phyloP scores from a whole-genome alignment of 1,139 yeast genomes.

The Candida sp. region DNA sequence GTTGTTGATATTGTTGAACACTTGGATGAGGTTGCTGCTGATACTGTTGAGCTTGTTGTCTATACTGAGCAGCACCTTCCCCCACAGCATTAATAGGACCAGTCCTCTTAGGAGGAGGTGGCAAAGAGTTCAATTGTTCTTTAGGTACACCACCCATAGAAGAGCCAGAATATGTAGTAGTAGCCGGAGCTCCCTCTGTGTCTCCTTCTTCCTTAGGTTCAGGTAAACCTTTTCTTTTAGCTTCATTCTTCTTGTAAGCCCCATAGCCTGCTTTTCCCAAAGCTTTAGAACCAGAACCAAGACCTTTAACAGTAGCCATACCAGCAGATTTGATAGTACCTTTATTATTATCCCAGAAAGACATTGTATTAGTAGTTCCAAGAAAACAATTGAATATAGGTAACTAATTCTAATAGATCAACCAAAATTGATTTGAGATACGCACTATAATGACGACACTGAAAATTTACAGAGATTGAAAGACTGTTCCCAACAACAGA shows the following conservation, averaged over 20 bases:
- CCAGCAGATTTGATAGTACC: slow-evolving; percentile 48
- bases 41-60: slow-evolving; percentile 5
- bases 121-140: slow-evolving; percentile 24
- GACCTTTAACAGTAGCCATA: slow-evolving; percentile 42
- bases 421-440: not conserved
- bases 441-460: not conserved
- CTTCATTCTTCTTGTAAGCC: slow-evolving; percentile 43
- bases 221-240: slow-evolving; percentile 19
- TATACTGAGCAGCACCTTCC: slow-evolving; percentile 7
- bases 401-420: not conserved
- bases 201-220: slow-evolving; percentile 5
- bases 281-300: slow-evolving; percentile 48
- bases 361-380: too few relatives aligned
- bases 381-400: too few relatives aligned
- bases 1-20: slow-evolving; percentile 7
- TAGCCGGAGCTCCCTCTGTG: slow-evolving; percentile 2
- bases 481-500: too few relatives aligned
- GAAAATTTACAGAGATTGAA: too few relatives aligned
- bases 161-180: slow-evolving; percentile 3
- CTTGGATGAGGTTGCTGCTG: slow-evolving; percentile 1
- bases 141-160: slow-evolving; percentile 7
- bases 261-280: slow-evolving; percentile 47
- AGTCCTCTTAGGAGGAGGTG: slow-evolving; percentile 37
- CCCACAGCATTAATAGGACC: slow-evolving; percentile 11
- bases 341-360: slow-evolving; percentile 56